phyloP scores from a whole-genome alignment of 352 stramenopile genomes.

The Phytophthora hibernalis region DNA sequence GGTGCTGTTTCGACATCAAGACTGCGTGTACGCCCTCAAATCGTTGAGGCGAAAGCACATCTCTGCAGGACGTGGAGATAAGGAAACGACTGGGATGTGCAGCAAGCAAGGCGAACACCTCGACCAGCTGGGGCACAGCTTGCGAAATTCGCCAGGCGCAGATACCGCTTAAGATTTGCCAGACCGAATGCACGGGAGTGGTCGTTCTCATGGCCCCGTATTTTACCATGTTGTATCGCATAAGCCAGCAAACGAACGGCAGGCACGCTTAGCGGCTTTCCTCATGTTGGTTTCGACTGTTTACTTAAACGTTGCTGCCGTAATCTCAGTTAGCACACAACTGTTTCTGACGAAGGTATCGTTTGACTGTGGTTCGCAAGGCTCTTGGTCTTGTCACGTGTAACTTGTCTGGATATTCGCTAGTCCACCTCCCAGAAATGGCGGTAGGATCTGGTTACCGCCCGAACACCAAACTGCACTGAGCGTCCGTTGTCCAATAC shows the following conservation, averaged over 20 bases:
- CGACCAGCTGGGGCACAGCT: background rate
- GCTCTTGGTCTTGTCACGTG: background rate
- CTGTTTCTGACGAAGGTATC: background rate
- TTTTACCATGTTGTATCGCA: background rate
- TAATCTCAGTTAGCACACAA: background rate
- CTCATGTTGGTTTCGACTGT: background rate
- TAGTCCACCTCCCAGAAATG: background rate
- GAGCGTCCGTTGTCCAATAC: background rate
- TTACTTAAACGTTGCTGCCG: background rate
- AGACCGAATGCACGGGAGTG: background rate
- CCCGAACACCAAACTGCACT: background rate
- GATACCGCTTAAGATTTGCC: conserved; percentile 1
- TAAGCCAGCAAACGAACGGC: background rate
- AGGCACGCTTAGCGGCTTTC: too few species aligned
- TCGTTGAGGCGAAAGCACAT: background rate
- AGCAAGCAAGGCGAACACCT: background rate
- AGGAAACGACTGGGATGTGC: background rate
- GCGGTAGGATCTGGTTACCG: background rate
- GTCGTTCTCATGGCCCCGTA: background rate
- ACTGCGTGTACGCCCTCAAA: background rate
- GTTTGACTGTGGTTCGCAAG: background rate
- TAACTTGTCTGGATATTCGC: background rate
- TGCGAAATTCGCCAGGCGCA: conserved; percentile 15
- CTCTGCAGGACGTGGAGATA: background rate
- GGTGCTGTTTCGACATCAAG: background rate